A percentile compares a stretch with the other conserved stretches of the same genome.
Conservation (phyloP, 306 rosid species). For the Castanea crenata region DNA sequence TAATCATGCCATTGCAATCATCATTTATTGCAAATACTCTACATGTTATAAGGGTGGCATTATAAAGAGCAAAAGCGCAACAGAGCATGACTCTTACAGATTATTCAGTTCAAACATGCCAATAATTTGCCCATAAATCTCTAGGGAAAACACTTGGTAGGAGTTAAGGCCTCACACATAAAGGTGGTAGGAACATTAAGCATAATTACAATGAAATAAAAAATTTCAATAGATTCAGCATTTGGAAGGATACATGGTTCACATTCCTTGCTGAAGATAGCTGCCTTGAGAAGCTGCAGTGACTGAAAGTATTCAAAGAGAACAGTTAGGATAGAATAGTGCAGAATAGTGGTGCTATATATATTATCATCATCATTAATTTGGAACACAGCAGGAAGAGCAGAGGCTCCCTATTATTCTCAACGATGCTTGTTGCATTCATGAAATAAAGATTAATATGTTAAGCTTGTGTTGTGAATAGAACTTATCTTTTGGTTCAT, state of each 20-base stretch:
- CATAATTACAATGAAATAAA: constrained; percentile 22
- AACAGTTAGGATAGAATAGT: constrained; percentile 17
- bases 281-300: constrained; percentile 75
- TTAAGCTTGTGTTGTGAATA: background rate
- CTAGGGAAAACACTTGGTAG: constrained; percentile 80
- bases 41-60: constrained; percentile 19
- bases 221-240: constrained; percentile 22
- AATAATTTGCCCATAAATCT: constrained; percentile 83
- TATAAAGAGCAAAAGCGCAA: constrained; percentile 4
- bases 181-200: constrained; percentile 11
- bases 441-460: background rate
- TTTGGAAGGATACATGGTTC: constrained; percentile 80
- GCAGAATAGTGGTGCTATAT: constrained; percentile 10
- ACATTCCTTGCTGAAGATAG: constrained; percentile 78
- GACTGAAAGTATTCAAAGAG: constrained; percentile 66
- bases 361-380: background rate
- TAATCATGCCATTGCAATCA: constrained; percentile 8
- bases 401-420: background rate
- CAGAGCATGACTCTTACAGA: constrained; percentile 59
- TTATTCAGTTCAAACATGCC: constrained; percentile 98
- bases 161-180: constrained; percentile 52
- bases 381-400: background rate
- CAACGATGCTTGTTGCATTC: background rate
- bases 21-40: constrained; percentile 15
- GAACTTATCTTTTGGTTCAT: too few species aligned